These are phyloP conservation scores for Acacia confusa DNA, from an alignment of 306 rosid species.

Conservation along the genomic window DNA sequence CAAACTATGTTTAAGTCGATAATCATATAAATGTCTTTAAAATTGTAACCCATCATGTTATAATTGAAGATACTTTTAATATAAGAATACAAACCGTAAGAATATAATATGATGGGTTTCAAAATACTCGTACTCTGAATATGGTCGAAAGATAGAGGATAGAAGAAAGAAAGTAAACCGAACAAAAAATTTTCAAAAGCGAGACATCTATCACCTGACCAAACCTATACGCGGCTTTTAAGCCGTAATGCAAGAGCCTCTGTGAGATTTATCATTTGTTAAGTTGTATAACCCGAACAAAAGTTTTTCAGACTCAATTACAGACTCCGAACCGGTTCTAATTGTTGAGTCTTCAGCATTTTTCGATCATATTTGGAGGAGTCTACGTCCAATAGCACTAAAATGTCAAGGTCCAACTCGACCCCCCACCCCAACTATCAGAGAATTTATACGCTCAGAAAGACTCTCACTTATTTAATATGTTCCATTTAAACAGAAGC, in stretches of 20 bases:
- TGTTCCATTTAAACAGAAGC: constrained; percentile 27
- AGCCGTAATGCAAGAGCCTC: neutral
- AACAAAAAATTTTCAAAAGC: neutral
- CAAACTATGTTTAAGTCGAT: neutral
- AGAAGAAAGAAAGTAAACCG: neutral
- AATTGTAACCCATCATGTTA: neutral
- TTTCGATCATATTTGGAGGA: neutral
- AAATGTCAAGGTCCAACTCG: neutral
- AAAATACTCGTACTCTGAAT: neutral
- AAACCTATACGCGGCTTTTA: neutral
- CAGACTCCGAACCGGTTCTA: neutral
- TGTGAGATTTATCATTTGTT: neutral
- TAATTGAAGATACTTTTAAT: neutral
- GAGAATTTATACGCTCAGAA: constrained; percentile 28
- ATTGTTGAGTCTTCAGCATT: neutral
- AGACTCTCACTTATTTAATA: constrained; percentile 24
- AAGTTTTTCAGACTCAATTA: neutral
- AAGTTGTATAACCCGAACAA: neutral
- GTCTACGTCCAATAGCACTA: neutral
- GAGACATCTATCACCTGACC: neutral
- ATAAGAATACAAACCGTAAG: too few species aligned
- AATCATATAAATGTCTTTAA: neutral
- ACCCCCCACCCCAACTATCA: constrained; percentile 10
- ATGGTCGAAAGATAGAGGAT: neutral
- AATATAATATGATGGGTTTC: too few species aligned